phyloP scores from a whole-genome alignment of 2,329 filamentous ascomycete species.

The Pseudogymnoascus sp. region DNA sequence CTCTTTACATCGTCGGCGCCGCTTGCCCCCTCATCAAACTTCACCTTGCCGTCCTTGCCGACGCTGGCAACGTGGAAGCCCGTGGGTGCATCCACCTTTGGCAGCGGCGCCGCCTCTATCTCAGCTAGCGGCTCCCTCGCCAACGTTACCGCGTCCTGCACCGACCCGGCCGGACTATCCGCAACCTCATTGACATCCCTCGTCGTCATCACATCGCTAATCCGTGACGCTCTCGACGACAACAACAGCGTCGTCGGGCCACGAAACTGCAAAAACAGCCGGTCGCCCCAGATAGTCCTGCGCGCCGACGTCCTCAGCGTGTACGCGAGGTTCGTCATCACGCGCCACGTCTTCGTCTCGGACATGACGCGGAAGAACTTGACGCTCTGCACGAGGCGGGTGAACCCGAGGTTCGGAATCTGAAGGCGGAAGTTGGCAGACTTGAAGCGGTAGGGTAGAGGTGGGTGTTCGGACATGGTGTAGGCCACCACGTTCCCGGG shows the following conservation, averaged over 20 bases:
- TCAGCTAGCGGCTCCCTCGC: constrained; percentile 33
- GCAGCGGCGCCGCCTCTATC: constrained; percentile 22
- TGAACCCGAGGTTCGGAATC: constrained; percentile 61
- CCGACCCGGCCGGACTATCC: constrained; percentile 65
- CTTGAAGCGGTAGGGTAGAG: constrained; percentile 81
- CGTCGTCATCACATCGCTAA: constrained; percentile 70
- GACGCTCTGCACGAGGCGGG: constrained; percentile 57
- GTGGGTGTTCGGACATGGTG: constrained; percentile 64
- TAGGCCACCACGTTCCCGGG: constrained; percentile 91
- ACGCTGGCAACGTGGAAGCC: constrained; percentile 51
- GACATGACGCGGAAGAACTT: constrained; percentile 69
- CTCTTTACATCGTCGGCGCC: not conserved
- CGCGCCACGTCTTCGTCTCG: constrained; percentile 65
- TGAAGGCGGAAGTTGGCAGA: constrained; percentile 69
- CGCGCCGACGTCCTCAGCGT: constrained; percentile 68
- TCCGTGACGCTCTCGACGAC: constrained; percentile 74
- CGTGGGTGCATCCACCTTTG: constrained; percentile 32
- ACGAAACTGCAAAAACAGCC: constrained; percentile 83
- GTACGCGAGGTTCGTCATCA: constrained; percentile 57
- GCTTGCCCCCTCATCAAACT: constrained; percentile 35
- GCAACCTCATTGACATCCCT: constrained; percentile 88
- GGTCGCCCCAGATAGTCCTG: constrained; percentile 85
- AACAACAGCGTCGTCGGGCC: constrained; percentile 81
- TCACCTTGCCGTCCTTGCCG: constrained; percentile 57
- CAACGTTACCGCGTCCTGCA: constrained; percentile 51